Percentiles rank a stretch among this genome's conserved stretches.
These are phyloP conservation scores for Harrya chromipes DNA, from an alignment of 768 basidiomycete species.

Conservation along the genomic window DNA sequence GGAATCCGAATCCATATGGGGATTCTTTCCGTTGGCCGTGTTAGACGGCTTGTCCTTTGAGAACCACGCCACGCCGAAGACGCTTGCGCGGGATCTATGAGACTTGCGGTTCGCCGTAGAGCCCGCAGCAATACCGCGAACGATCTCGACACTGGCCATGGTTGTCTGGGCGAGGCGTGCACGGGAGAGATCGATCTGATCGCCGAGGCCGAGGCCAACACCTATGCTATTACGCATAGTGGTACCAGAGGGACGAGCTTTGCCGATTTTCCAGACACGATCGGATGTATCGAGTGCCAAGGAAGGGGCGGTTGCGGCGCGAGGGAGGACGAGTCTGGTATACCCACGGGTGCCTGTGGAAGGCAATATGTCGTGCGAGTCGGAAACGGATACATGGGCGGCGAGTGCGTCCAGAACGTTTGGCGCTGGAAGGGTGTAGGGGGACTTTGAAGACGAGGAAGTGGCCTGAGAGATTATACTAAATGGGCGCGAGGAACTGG, in stretches of 20 bases:
- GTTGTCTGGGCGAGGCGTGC: conserved; percentile 81
- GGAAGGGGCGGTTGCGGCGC: conserved; percentile 27
- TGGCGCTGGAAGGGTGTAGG: conserved; percentile 27
- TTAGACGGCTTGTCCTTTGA: conserved; percentile 23
- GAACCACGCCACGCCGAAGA: conserved; percentile 31
- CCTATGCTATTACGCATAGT: conserved; percentile 25
- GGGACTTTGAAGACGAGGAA: conserved; percentile 30
- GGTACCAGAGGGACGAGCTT: conserved; percentile 4
- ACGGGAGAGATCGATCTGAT: conserved; percentile 68
- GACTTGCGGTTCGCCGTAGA: conserved; percentile 15
- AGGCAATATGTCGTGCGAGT: conserved; percentile 22
- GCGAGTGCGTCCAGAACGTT: conserved; percentile 33
- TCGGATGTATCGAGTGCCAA: conserved; percentile 11
- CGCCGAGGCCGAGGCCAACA: conserved; percentile 31
- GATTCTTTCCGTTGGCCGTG: conserved; percentile 10
- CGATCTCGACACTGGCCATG: conserved; percentile 85
- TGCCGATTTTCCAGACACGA: conserved; percentile 27
- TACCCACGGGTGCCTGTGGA: conserved; percentile 60
- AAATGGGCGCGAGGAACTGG: conserved; percentile 7
- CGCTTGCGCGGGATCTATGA: conserved; percentile 18
- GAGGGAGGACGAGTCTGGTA: conserved; percentile 52
- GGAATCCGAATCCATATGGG: conserved; percentile 18
- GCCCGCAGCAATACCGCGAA: conserved; percentile 47
- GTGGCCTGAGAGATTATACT: conserved; percentile 13
- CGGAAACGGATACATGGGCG: conserved; percentile 28